These are phyloP conservation scores for Puccinia horiana DNA, from an alignment of 1,284 basidiomycete species.

Conservation along the genomic window DNA sequence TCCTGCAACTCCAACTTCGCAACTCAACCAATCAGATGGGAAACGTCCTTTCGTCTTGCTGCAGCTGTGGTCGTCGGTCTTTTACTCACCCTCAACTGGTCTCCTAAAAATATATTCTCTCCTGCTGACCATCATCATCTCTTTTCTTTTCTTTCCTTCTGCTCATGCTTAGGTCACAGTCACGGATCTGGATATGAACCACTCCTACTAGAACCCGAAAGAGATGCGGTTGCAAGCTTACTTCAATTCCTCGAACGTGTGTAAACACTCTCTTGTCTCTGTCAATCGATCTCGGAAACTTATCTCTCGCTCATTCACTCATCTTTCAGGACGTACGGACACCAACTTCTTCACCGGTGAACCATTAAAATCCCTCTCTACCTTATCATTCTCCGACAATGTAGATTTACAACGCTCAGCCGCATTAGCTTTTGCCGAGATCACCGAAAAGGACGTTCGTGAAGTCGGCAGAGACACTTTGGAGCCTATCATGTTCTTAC, in stretches of 20 bases:
- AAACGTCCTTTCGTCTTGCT: slow-evolving; percentile 36
- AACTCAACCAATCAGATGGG: neutral
- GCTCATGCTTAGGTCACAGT: slow-evolving; percentile 51
- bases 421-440: slow-evolving; percentile 97
- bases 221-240: slow-evolving; percentile 96
- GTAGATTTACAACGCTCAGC: slow-evolving; percentile 98
- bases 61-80: slow-evolving; percentile 36
- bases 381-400: slow-evolving; percentile 97
- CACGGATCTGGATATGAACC: slow-evolving; percentile 68
- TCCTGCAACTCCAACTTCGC: neutral
- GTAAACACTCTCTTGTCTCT: slow-evolving; percentile 56
- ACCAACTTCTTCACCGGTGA: slow-evolving; percentile 68
- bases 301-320: neutral
- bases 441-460: slow-evolving; percentile 98
- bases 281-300: neutral
- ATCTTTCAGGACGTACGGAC: slow-evolving; percentile 56
- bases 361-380: slow-evolving; percentile 89
- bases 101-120: neutral
- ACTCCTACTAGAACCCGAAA: slow-evolving; percentile 91
- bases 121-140: slow-evolving; percentile 31
- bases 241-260: slow-evolving; percentile 96
- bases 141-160: neutral
- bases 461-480: slow-evolving; percentile 95
- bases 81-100: slow-evolving; percentile 7
- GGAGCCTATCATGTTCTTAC: slow-evolving; percentile 95